These are phyloP conservation scores for Gryganskiella cystojenkinii DNA, from an alignment of 192 early-diverging fungal genomes.

Conservation along the genomic window DNA sequence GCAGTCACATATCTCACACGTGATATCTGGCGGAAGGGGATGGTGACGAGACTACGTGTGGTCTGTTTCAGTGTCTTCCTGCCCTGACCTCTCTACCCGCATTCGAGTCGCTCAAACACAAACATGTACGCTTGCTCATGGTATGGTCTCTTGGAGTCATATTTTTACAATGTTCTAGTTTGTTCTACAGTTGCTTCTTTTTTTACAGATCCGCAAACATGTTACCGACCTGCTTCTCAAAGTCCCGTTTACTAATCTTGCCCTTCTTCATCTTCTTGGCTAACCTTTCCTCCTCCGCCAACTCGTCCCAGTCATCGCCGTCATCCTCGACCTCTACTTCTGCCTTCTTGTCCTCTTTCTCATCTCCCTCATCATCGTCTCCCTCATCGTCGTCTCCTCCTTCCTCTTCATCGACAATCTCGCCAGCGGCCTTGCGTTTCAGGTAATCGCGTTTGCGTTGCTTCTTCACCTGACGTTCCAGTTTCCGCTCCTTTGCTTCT, in stretches of 20 bases:
- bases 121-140: too few species aligned
- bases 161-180: background rate
- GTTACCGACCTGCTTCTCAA: conserved; percentile 57
- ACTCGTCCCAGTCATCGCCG: conserved; percentile 70
- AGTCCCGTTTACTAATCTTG: conserved; percentile 55
- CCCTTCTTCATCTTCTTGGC: conserved; percentile 72
- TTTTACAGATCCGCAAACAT: conserved; percentile 44
- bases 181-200: background rate
- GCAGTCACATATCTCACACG: too few species aligned
- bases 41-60: too few species aligned
- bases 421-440: conserved; percentile 52
- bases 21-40: too few species aligned
- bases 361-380: conserved; percentile 34
- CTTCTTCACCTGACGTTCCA: conserved; percentile 76
- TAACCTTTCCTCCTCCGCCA: conserved; percentile 65
- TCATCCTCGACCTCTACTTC: conserved; percentile 39
- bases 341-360: conserved; percentile 17
- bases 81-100: too few species aligned
- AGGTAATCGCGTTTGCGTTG: conserved; percentile 63
- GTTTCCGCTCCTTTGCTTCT: conserved; percentile 71
- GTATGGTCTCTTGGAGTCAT: too few species aligned
- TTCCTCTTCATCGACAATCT: conserved; percentile 32
- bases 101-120: too few species aligned
- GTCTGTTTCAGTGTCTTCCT: too few species aligned
- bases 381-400: conserved; percentile 6